Base-by-base conservation (phyloP, 306 rosid genomes). In the Vachellia pachyceras region DNA sequence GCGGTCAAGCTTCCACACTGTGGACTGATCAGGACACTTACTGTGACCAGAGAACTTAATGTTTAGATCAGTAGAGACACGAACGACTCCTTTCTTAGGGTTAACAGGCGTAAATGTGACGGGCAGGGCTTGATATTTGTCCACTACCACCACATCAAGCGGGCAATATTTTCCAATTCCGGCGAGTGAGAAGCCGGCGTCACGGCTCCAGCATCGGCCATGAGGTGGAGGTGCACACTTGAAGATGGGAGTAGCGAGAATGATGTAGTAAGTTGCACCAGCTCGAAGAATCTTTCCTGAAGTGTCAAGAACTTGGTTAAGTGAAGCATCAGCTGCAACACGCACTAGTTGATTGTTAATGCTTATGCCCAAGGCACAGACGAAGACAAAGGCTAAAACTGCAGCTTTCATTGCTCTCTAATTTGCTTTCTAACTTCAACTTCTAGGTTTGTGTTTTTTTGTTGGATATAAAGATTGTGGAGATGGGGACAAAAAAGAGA, bases 11-110 rank as follows among this genome's bases (percentile, higher is more conserved):
- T 58, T 89, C 91, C 88, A 87, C 29, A 89, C 85, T 0, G 86
- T 82, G 3, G 91, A 85, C 13, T 80, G 73, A n/a, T n/a, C n/a
- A 1, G 5, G 39, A 54, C 90, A 85, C 18, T 9, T 33, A 3
- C 68, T 84, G 0, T 45, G 2, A 3, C 72, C 74, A 15, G 85
- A 73, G 69, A 83, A 70, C 79, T 79, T 75, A 69, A 89, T 79
- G 84, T 91, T 91, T 1, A 81, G 47, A 73, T 89, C 90, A 3
- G 91, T 84, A 11, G 89, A 84, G 1, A 81, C 76, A 11, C 77
- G 69, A 50, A 91, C 69, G 2, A 82, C 81, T 54, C n/a, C n/a
- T n/a, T n/a, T n/a, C n/a, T 40, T 88, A 33, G 70, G 50, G 20
- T 85, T 76, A 60, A 82, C 75, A 0, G 90, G 92, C 0, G 79